Conservation (phyloP, 495 filamentous ascomycete species). For the Chaetomium cochliodes region DNA sequence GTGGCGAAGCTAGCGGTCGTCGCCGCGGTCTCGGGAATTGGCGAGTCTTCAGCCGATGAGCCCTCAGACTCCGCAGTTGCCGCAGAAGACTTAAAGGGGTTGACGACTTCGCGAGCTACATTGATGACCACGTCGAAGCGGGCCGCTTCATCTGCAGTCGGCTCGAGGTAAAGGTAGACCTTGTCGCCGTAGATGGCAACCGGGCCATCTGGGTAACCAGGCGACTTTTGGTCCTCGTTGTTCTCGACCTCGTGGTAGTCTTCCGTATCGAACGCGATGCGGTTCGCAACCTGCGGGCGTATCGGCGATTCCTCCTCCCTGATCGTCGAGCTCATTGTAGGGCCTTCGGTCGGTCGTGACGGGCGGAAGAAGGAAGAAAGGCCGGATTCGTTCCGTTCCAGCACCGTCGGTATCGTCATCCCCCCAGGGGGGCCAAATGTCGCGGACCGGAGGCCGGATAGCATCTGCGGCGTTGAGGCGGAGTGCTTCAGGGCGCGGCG, state of each 20-base stretch:
- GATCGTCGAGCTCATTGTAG: constrained; percentile 45
- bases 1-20: constrained; percentile 70
- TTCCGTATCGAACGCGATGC: constrained; percentile 52
- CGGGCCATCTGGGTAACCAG: constrained; percentile 89
- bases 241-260: constrained; percentile 53
- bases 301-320: constrained; percentile 79
- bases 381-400: constrained; percentile 50
- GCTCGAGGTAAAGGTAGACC: constrained; percentile 91
- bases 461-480: constrained; percentile 56
- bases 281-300: constrained; percentile 56
- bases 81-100: constrained; percentile 64
- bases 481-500: constrained; percentile 56
- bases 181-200: constrained; percentile 89
- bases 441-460: constrained; percentile 50
- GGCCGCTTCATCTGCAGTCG: constrained; percentile 77
- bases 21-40: constrained; percentile 66
- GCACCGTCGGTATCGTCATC: constrained; percentile 52
- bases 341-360: constrained; percentile 35
- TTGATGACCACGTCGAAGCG: constrained; percentile 93
- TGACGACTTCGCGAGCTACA: constrained; percentile 89
- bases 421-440: constrained; percentile 54
- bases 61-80: constrained; percentile 24
- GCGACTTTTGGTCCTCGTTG: constrained; percentile 75
- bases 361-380: constrained; percentile 51
- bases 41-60: constrained; percentile 42